Evolutionary conservation across 2,329 filamentous ascomycete genomes (phyloP).

Genomic region (Alternaria arborescens): DNA sequence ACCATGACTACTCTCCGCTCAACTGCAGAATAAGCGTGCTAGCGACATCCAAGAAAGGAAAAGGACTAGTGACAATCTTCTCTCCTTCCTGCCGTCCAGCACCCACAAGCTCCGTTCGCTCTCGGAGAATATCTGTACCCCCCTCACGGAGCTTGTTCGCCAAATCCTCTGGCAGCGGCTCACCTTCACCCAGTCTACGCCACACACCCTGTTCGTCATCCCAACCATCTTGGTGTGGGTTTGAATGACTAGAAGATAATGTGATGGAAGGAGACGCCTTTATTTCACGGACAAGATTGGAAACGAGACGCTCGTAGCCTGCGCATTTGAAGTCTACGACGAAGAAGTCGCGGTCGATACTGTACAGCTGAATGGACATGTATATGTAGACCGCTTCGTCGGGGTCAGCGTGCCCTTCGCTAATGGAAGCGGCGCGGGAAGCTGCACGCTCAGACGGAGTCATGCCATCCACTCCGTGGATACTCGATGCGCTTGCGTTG

Average conservation of each 20-base stretch:
- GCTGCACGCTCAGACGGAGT: slow-evolving; percentile 22
- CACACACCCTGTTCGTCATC: slow-evolving; percentile 48
- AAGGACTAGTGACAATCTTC: slow-evolving; percentile 94
- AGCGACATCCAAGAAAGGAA: slow-evolving; percentile 94
- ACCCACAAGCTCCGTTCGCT: slow-evolving; percentile 54
- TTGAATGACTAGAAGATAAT: slow-evolving; percentile 23
- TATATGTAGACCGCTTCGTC: slow-evolving; percentile 87
- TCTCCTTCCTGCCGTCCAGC: slow-evolving; percentile 71
- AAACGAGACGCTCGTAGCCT: slow-evolving; percentile 88
- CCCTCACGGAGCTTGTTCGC: slow-evolving; percentile 40
- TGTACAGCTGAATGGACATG: slow-evolving; percentile 76
- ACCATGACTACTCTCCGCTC: slow-evolving; percentile 41
- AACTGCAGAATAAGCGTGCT: slow-evolving; percentile 92
- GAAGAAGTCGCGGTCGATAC: slow-evolving; percentile 87
- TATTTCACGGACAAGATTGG: slow-evolving; percentile 53
- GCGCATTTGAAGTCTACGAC: slow-evolving; percentile 99
- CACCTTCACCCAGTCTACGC: slow-evolving; percentile 44
- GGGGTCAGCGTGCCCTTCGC: slow-evolving; percentile 49
- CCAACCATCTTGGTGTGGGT: slow-evolving; percentile 42
- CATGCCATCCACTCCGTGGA: slow-evolving; percentile 42
- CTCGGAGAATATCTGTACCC: slow-evolving; percentile 48
- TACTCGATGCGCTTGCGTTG: slow-evolving; percentile 41
- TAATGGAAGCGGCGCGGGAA: slow-evolving; percentile 23
- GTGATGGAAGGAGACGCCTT: slow-evolving; percentile 37
- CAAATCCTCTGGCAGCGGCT: slow-evolving; percentile 42